A percentile compares a stretch with the other conserved stretches of the same genome.
Conservation (phyloP, 495 filamentous ascomycete genomes). For the Lichina pygmaea region DNA sequence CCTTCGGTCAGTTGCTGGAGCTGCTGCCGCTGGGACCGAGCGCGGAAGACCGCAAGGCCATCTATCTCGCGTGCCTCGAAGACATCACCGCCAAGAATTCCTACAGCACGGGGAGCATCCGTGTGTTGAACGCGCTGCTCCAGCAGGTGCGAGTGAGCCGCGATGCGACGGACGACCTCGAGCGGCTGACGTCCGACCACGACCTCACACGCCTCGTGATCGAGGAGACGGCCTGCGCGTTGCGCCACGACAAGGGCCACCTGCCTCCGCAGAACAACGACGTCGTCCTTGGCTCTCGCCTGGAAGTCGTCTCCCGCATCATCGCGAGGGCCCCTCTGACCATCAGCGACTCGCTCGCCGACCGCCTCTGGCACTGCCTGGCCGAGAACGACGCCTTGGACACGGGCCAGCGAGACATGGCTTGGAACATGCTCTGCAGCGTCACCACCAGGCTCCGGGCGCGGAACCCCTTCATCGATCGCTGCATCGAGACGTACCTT, state of each 20-base stretch:
- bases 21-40: conserved; percentile 10
- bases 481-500: conserved; percentile 38
- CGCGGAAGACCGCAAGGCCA: conserved; percentile 13
- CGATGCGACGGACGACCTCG: conserved; percentile 20
- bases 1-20: conserved; percentile 21
- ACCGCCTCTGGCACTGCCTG: conserved; percentile 36
- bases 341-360: conserved; percentile 31
- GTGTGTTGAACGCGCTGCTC: conserved; percentile 35
- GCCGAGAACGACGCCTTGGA: conserved; percentile 30
- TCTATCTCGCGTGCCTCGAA: conserved; percentile 17
- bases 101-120: conserved; percentile 41
- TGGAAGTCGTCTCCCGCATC: conserved; percentile 28
- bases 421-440: conserved; percentile 38
- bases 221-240: conserved; percentile 17
- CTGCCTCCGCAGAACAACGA: background rate
- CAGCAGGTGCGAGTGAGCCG: conserved; percentile 14
- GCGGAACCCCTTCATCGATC: conserved; percentile 34
- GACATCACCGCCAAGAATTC: conserved; percentile 19
- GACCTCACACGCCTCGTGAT: conserved; percentile 24
- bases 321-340: conserved; percentile 29
- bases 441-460: conserved; percentile 17
- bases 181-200: conserved; percentile 23
- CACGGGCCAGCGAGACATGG: conserved; percentile 25
- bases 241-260: background rate
- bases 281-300: conserved; percentile 16